Percentiles rank a stretch among this genome's conserved stretches.
Conservation (phyloP, 2,329 filamentous ascomycete species). For the Botryosphaeria agaves region DNA sequence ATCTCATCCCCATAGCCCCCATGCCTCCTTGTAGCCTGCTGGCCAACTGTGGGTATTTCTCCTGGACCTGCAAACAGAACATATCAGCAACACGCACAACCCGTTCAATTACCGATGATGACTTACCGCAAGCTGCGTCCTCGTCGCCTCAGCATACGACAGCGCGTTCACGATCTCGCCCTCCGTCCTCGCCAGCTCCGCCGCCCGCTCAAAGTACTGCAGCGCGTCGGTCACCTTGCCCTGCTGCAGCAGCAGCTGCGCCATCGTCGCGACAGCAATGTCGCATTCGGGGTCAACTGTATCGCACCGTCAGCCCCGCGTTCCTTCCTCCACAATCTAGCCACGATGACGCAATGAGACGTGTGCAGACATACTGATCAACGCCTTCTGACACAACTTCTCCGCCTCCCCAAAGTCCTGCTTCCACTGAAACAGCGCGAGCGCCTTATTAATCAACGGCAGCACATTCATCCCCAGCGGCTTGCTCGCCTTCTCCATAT, state of each 20-base stretch:
- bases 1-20: too few relatives aligned
- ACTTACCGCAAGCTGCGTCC: slow-evolving; percentile 66
- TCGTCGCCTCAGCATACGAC: slow-evolving; percentile 89
- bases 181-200: slow-evolving; percentile 84
- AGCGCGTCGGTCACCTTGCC: slow-evolving; percentile 92
- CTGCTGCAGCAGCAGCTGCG: slow-evolving; percentile 90
- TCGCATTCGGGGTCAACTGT: slow-evolving; percentile 95
- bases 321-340: not conserved
- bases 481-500: slow-evolving; percentile 92
- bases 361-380: slow-evolving; percentile 92
- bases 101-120: not conserved
- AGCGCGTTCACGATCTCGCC: slow-evolving; percentile 92
- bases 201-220: slow-evolving; percentile 92
- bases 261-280: slow-evolving; percentile 97
- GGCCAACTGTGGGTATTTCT: slow-evolving; percentile 35
- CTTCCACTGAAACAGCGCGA: slow-evolving; percentile 97
- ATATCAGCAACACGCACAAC: slow-evolving; percentile 2
- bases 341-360: not conserved
- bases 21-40: slow-evolving; percentile 21
- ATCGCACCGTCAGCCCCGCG: not conserved
- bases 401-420: slow-evolving; percentile 90
- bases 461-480: slow-evolving; percentile 95
- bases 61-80: slow-evolving; percentile 21
- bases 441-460: slow-evolving; percentile 94
- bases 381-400: slow-evolving; percentile 88